Base-by-base conservation (phyloP, 164 flowering plant species). In the Stephania cephalantha region DNA sequence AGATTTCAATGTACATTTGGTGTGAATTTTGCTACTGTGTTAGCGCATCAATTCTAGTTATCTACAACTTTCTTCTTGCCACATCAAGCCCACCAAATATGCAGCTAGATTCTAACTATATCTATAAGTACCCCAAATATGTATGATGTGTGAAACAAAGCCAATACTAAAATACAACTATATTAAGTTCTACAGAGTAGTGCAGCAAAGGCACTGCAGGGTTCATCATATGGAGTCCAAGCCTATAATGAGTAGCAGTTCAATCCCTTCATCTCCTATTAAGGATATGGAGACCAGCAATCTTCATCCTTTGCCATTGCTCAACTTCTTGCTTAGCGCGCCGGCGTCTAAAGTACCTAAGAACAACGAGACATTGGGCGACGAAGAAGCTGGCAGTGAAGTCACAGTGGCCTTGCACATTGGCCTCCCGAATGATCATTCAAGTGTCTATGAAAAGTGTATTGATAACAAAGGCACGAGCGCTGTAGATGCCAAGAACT, bases 361-460 rank as follows among this genome's bases (percentile, higher is more conserved):
- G 48, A 69, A 50, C 12, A 68, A 70, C 20, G 75, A 73, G 17
- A 82, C 68, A 11, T 35, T 35, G 42, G 42, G 42, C 4, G 42
- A 35, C 42, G 42, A 35, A 35, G 42, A 35, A 35, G 81, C 72
- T 9, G 73, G 58, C 9, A 80, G 74, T 8, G 87, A 78, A 46
- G 85, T 84, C 20, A 80, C 84, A 0, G 84, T 90, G 10, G 86
- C 92, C 17, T 80, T 89, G 31, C 84, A 74, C 73, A 89, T 89
- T 48, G 95, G 91, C 50, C 88, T 84, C 61, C 90, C 90, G 9
- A 55, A 81, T 35, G 42, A 4, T 29, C 45, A 77, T 55, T 75
- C 77, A 1, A 17, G 42, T 42, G 58, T 25, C 15, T 18, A 74
- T 20, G n/a, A 20, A 35, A 69, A 8, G 5, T 58, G 25, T 68